phyloP scores from a whole-genome alignment of 345 rosid genomes.

The Eucalyptus leucophloia region DNA sequence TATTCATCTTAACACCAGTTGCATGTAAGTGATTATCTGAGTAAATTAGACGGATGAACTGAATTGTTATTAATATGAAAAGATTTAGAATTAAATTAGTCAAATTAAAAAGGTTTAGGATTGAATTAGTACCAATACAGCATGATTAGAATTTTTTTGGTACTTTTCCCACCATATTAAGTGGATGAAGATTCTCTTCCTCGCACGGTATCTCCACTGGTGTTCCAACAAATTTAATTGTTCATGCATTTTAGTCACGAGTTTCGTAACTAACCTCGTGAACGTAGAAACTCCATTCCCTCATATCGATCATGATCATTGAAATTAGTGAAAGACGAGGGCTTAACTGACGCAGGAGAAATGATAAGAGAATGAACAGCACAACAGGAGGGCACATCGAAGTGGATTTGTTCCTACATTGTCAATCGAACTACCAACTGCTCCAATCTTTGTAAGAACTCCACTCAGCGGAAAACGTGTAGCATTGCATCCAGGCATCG shows the following conservation, averaged over 20 bases:
- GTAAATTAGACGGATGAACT: accelerated
- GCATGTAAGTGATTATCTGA: accelerated
- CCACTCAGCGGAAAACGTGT: too few species aligned
- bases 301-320: not conserved
- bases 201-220: not conserved
- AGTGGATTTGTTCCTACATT: not conserved
- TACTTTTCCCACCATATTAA: not conserved
- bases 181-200: not conserved
- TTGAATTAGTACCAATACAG: accelerated
- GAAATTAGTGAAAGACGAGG: not conserved
- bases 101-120: accelerated
- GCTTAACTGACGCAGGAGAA: not conserved
- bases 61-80: too few species aligned
- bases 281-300: not conserved
- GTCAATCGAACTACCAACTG: too few species aligned
- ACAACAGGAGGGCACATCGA: not conserved
- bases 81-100: accelerated
- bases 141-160: too few species aligned
- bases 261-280: not conserved
- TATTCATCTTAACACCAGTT: too few species aligned
- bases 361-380: not conserved
- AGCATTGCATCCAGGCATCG: too few species aligned
- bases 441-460: too few species aligned
- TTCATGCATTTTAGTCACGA: not conserved
- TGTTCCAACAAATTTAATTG: not conserved